These are phyloP conservation scores for Eucalyptus marginata DNA, from an alignment of 345 rosid genomes.

Conservation along the genomic window DNA sequence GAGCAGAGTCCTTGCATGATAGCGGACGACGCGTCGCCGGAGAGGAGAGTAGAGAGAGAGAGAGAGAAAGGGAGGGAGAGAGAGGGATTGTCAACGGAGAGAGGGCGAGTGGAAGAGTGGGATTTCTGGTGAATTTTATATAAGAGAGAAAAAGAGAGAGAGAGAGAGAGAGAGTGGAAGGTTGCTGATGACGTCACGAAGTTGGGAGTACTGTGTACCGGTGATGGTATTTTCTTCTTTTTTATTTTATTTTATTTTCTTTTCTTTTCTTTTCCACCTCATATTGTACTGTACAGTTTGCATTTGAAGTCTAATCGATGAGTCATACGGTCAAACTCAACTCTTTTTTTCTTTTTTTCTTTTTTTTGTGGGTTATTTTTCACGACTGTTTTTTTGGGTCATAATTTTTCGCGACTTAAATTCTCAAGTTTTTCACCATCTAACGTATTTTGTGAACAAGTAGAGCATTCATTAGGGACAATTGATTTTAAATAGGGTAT, in stretches of 20 bases:
- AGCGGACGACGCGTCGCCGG: not conserved
- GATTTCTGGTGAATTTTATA: not conserved
- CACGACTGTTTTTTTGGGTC: not conserved
- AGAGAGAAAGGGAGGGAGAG: not conserved
- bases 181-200: not conserved
- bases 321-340: not conserved
- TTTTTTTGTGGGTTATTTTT: not conserved
- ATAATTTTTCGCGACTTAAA: not conserved
- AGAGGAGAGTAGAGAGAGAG: not conserved
- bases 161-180: not conserved
- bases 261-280: not conserved
- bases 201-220: not conserved
- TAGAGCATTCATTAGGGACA: not conserved
- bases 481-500: not conserved
- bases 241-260: not conserved
- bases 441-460: not conserved
- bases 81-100: not conserved
- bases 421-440: not conserved
- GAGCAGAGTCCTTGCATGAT: conserved; percentile 66
- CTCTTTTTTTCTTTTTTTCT: accelerated
- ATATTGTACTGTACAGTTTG: not conserved
- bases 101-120: conserved; percentile 6
- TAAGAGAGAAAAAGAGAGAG: not conserved
- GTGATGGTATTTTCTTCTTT: not conserved
- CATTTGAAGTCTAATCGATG: not conserved